Evolutionary conservation across 768 basidiomycete genomes (phyloP).

Genomic region (Rhizopogon salebrosus): DNA sequence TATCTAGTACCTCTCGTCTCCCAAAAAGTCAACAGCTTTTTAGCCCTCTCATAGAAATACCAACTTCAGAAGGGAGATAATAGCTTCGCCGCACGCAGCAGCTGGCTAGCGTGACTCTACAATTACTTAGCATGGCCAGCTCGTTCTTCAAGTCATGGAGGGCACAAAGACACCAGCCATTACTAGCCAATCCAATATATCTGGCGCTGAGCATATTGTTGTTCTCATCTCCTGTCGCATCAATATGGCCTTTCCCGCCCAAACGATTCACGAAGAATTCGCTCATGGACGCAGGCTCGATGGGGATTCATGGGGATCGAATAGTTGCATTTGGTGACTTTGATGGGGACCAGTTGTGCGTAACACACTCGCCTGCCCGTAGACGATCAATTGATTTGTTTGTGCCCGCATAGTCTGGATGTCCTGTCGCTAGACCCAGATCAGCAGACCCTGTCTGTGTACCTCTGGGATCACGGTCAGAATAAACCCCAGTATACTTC

Average conservation of each 20-base stretch:
- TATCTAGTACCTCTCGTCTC: no score
- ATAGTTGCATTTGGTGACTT: conserved; percentile 93
- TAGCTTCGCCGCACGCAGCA: neutral
- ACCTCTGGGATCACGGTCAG: conserved; percentile 80
- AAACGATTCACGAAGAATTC: conserved; percentile 82
- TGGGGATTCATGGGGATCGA: conserved; percentile 73
- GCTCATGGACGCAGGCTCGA: conserved; percentile 70
- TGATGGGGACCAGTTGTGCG: conserved; percentile 93
- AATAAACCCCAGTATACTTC: neutral
- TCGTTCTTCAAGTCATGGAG: neutral
- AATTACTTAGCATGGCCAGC: neutral
- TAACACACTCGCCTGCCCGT: conserved; percentile 3
- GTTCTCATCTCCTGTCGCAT: conserved; percentile 18
- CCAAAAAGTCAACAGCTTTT: neutral
- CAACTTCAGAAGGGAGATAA: neutral
- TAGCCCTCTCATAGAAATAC: no score
- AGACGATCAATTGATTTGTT: neutral
- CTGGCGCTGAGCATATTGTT: conserved; percentile 9
- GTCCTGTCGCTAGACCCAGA: conserved; percentile 70
- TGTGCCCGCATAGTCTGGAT: conserved; percentile 55
- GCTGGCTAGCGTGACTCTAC: neutral
- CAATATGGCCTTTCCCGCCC: conserved; percentile 81
- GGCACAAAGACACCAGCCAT: neutral
- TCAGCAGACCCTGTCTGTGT: conserved; percentile 69
- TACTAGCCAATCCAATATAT: neutral